Evolutionary conservation across 176 grass and related monocot genomes (phyloP), one percentile per base, ranked within the genome.

Genomic region (Avena insularis): DNA sequence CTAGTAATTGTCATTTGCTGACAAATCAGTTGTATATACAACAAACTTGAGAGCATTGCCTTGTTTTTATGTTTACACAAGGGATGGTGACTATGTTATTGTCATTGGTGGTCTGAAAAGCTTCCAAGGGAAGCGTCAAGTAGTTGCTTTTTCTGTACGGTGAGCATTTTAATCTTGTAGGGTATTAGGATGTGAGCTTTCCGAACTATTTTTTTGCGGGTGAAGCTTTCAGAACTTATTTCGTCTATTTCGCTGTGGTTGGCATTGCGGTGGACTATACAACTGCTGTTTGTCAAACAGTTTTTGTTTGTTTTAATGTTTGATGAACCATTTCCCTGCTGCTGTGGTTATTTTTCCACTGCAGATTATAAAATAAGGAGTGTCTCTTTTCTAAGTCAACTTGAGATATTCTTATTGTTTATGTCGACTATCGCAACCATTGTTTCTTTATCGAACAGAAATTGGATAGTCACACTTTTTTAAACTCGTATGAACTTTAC

Each of bases 41-140:
- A 15, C 12, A 19, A 47, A 83, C 48, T 88, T 84, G 9, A 87
- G 77, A 82, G 23, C 1, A 59, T 78, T 57, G 0, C 62, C 63
- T 85, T 57, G 55, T 11, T 50, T 50, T 89, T 50, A 65, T 60
- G 49, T 92, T 47, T 80, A 85, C 55, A 77, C 49, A 77, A 98
- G 92, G 55, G 58, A 93, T 85, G 94, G 87, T 45, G 89, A 93
- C 87, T 96, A 98, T 96, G 92, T 91, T 53, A 81, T 88, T 56
- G 87, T 98, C 63, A 88, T 51, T 90, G 97, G 97, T 19, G 91
- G 85, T 53, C 87, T 98, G 79, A 98, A 93, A 91, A 74, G 90
- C 59, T 96, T 98, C 73, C 97, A 96, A 91, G 97, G 97, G 59
- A 98, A 93, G 64, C 78, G 80, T 29, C 89, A 96, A 79, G 59